phyloP scores from a whole-genome alignment of 352 stramenopile genomes.

The Phytopythium chamaehyphon region DNA sequence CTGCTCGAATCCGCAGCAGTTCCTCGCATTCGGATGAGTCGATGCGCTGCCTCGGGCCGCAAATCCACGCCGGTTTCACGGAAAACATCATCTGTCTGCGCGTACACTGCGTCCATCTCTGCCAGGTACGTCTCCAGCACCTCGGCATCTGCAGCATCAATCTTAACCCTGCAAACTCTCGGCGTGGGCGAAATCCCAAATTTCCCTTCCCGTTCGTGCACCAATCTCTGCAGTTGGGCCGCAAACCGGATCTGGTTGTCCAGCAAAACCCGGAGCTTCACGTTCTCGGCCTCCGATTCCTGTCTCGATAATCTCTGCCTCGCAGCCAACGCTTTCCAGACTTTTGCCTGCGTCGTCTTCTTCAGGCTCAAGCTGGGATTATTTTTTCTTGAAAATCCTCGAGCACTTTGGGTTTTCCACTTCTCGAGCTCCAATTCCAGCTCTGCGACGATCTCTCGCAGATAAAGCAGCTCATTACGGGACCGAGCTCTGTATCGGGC shows the following conservation, averaged over 20 bases:
- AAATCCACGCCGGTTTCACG: background rate
- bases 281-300: conserved; percentile 2
- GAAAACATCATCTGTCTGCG: background rate
- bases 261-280: background rate
- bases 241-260: conserved; percentile 4
- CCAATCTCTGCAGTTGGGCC: background rate
- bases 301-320: background rate
- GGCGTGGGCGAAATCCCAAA: no score
- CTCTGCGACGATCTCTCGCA: conserved; percentile 1
- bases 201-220: background rate
- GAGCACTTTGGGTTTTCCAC: background rate
- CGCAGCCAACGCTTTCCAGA: background rate
- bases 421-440: conserved; percentile 2
- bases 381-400: no score
- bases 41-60: background rate
- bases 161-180: background rate
- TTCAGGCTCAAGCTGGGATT: background rate
- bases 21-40: background rate
- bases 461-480: conserved; percentile 5
- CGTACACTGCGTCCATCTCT: background rate
- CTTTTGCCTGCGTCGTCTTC: background rate
- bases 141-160: background rate
- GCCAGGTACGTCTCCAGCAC: background rate
- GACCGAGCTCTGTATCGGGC: conserved; percentile 1
- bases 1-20: no score